A percentile compares a stretch with the other conserved stretches of the same genome.
phyloP scores from a whole-genome alignment of 805 yeast genomes.

The Tetrapisispora iriomotensis region DNA sequence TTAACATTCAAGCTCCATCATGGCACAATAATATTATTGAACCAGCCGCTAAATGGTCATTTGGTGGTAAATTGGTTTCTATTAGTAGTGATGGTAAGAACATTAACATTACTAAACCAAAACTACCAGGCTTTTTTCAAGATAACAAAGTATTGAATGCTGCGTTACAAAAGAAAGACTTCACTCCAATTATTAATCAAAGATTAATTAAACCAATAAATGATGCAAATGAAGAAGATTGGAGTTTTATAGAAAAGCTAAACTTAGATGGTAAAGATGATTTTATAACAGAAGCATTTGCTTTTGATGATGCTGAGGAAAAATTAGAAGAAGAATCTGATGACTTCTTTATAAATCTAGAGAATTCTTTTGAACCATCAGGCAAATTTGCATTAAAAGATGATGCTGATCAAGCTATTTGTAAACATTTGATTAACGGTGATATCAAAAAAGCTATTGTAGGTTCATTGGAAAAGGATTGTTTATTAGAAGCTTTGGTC shows the following conservation, averaged over 20 bases:
- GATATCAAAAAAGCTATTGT: conserved; percentile 59
- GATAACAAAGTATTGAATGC: conserved; percentile 36
- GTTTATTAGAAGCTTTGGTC: conserved; percentile 69
- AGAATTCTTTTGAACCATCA: conserved; percentile 35
- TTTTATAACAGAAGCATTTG: conserved; percentile 38
- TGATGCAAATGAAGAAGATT: conserved; percentile 44
- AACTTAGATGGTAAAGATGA: conserved; percentile 41
- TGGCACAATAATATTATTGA: conserved; percentile 69
- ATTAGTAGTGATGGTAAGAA: conserved; percentile 37
- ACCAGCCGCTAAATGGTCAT: conserved; percentile 69
- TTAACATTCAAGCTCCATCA: conserved; percentile 67
- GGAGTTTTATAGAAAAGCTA: conserved; percentile 51
- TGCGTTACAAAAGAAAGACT: conserved; percentile 51
- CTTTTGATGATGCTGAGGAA: conserved; percentile 29
- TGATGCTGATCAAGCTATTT: conserved; percentile 37
- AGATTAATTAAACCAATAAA: conserved; percentile 36
- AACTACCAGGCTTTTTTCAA: conserved; percentile 27
- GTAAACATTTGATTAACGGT: conserved; percentile 48
- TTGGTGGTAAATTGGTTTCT: conserved; percentile 79
- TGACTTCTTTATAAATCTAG: conserved; percentile 31
- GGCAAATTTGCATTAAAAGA: conserved; percentile 44
- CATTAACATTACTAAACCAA: conserved; percentile 32
- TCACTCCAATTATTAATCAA: conserved; percentile 43
- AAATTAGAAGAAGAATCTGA: conserved; percentile 18
- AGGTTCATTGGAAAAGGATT: conserved; percentile 50